phyloP scores from a whole-genome alignment of 148 eudicot genomes.

The Rheum nobile region DNA sequence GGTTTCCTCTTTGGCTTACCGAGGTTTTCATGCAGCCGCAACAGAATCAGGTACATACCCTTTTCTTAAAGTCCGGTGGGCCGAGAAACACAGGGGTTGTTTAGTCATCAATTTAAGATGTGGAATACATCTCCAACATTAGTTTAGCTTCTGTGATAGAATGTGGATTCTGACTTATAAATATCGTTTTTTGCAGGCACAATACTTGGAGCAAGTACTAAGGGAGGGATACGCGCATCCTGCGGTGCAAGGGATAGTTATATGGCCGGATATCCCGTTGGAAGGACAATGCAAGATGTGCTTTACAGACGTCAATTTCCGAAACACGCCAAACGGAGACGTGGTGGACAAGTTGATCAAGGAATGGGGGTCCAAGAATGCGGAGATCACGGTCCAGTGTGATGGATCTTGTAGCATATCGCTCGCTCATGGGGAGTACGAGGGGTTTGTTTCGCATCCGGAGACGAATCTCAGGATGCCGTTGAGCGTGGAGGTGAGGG shows the following conservation, averaged over 20 bases:
- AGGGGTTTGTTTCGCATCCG: slow-evolving; percentile 19
- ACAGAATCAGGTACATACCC: slow-evolving; percentile 29
- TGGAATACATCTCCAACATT: no score
- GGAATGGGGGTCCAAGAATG: slow-evolving; percentile 22
- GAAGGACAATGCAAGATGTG: slow-evolving; percentile 41
- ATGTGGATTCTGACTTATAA: no score
- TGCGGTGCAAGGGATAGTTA: slow-evolving; percentile 41
- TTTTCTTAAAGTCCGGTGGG: no score
- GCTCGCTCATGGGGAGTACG: slow-evolving; percentile 38
- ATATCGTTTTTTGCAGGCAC: slow-evolving; percentile 28
- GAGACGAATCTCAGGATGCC: slow-evolving; percentile 6
- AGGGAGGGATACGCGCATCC: slow-evolving; percentile 49
- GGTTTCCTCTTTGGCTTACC: slow-evolving; percentile 47
- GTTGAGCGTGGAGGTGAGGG: slow-evolving; percentile 21
- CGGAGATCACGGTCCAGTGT: slow-evolving; percentile 16
- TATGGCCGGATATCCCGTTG: slow-evolving; percentile 41
- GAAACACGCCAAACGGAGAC: slow-evolving; percentile 43
- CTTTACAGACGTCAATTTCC: slow-evolving; percentile 35
- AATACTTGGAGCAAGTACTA: slow-evolving; percentile 30
- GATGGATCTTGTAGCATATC: slow-evolving; percentile 25
- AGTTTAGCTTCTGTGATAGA: no score
- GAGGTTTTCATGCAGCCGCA: slow-evolving; percentile 40
- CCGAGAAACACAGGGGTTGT: no score
- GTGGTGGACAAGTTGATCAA: slow-evolving; percentile 39
- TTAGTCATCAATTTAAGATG: no score